Base-by-base conservation (phyloP, 2,329 filamentous ascomycete genomes). In the Talaromyces sp. region DNA sequence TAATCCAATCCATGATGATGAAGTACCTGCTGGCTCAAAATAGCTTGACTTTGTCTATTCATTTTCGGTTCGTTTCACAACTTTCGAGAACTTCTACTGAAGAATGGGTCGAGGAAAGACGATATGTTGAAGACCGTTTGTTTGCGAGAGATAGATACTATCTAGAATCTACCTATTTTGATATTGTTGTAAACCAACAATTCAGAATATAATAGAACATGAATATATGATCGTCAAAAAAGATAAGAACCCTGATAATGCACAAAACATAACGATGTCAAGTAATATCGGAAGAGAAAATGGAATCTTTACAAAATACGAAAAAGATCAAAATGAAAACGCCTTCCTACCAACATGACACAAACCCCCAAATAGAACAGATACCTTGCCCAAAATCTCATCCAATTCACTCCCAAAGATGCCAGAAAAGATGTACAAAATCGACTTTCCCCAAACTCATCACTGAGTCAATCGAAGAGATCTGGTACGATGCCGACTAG, bases 401-500 rank as follows among this genome's bases (percentile, higher is more conserved):
- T 19, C 10, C 8, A 10, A 33, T 15, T 13, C 28, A 48, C 45
- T 48, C 43, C 45, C 13, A 52, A 11, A 39, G 8, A 52, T 15
- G 33, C 10, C 19, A 22, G 21, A 8, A 36, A 51, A 51, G 15
- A 39, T 35, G 17, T 52, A 39, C 35, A 39, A 25, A 7, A 52
- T 52, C 39, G 22, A 39, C n/a, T 8, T 11, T 7, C 7, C 25
- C 25, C n/a, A n/a, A 28, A 7, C 7, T 28, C 25, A 28, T 43
- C 41, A 56, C 11, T 56, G 35, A 50, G 21, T 40, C 25, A 31
- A 41, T 13, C 54, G 54, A 33, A 56, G 19, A 28, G 54, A 48
- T 13, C 28, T 31, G 2, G 54, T 50, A 19, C 54, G 54, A 17
- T 50, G 35, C 35, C 72, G 67, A 53, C 64, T 73, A 13, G 71